Percentiles rank a stretch among this genome's conserved stretches.
These are phyloP conservation scores for Mimosa bimucronata DNA, from an alignment of 306 rosid species.

Conservation along the genomic window DNA sequence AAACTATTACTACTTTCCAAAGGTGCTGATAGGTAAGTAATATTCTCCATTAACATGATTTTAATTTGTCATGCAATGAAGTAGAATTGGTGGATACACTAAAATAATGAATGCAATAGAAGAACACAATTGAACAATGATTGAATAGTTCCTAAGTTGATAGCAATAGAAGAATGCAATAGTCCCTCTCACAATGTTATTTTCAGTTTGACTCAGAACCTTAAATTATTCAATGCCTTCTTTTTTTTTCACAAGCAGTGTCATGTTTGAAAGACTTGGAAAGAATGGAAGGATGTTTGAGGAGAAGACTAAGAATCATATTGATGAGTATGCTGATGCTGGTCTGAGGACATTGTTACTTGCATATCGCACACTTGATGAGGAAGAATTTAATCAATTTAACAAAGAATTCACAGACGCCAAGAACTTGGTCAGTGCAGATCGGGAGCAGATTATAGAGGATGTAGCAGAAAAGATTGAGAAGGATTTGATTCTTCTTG, in stretches of 20 bases:
- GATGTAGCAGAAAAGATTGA: slow-evolving; percentile 60
- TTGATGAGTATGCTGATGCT: slow-evolving; percentile 70
- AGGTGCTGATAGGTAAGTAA: slow-evolving; percentile 92
- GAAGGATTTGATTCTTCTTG: slow-evolving; percentile 71
- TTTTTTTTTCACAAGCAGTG: slow-evolving; percentile 50
- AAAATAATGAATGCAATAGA: too few relatives aligned
- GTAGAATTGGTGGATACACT: too few relatives aligned
- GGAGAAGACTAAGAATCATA: slow-evolving; percentile 57
- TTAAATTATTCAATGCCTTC: background rate
- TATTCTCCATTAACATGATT: slow-evolving; percentile 29
- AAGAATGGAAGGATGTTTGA: slow-evolving; percentile 62
- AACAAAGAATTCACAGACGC: slow-evolving; percentile 55
- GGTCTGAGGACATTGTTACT: slow-evolving; percentile 75
- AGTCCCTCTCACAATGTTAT: background rate
- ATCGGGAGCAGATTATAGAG: slow-evolving; percentile 61
- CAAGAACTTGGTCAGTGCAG: slow-evolving; percentile 60
- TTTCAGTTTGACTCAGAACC: background rate
- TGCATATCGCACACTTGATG: slow-evolving; percentile 59
- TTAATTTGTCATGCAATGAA: too few relatives aligned
- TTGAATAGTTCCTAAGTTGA: background rate
- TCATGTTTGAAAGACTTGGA: slow-evolving; percentile 73
- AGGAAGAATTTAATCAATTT: slow-evolving; percentile 53
- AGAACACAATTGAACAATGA: background rate
- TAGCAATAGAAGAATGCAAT: background rate
- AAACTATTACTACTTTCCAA: slow-evolving; percentile 69